Conservation (phyloP, 805 yeast genomes). For the Ogataea naganishii region DNA sequence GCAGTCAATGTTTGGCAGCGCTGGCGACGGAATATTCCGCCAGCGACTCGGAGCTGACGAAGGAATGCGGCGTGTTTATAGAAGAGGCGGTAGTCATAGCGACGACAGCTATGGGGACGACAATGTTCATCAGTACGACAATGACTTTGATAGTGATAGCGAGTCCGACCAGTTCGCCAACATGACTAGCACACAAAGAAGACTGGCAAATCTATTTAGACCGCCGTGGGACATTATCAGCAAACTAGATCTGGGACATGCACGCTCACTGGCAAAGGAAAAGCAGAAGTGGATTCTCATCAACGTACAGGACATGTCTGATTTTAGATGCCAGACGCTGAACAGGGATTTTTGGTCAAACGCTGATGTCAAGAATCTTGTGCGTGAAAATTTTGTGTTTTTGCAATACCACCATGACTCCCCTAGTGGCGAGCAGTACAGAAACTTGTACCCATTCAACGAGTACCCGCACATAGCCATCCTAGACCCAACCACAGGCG, state of each 20-base stretch:
- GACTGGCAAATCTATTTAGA: conserved; percentile 75
- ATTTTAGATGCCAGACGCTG: conserved; percentile 80
- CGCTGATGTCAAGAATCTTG: conserved; percentile 48
- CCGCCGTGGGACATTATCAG: conserved; percentile 92
- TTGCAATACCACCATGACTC: conserved; percentile 80
- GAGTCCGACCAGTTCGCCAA: conserved; percentile 15
- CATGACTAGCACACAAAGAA: conserved; percentile 40
- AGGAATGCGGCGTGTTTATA: conserved; percentile 13
- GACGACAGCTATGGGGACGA: conserved; percentile 30
- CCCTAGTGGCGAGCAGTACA: conserved; percentile 61
- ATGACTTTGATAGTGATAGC: conserved; percentile 29
- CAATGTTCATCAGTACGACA: conserved; percentile 26
- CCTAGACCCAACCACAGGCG: conserved; percentile 93
- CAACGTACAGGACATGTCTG: conserved; percentile 79
- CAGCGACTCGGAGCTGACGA: conserved; percentile 35
- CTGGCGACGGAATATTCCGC: conserved; percentile 49
- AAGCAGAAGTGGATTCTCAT: conserved; percentile 75
- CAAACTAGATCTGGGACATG: conserved; percentile 59
- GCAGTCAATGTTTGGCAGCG: conserved; percentile 39
- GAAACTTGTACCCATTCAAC: conserved; percentile 61
- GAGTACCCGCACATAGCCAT: conserved; percentile 85
- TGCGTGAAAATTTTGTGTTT: conserved; percentile 66
- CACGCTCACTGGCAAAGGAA: conserved; percentile 57
- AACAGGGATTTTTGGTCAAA: conserved; percentile 93
- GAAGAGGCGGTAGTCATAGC: conserved; percentile 18